Conservation (phyloP, 2,329 filamentous ascomycete genomes). For the Ascochyta lentis region DNA sequence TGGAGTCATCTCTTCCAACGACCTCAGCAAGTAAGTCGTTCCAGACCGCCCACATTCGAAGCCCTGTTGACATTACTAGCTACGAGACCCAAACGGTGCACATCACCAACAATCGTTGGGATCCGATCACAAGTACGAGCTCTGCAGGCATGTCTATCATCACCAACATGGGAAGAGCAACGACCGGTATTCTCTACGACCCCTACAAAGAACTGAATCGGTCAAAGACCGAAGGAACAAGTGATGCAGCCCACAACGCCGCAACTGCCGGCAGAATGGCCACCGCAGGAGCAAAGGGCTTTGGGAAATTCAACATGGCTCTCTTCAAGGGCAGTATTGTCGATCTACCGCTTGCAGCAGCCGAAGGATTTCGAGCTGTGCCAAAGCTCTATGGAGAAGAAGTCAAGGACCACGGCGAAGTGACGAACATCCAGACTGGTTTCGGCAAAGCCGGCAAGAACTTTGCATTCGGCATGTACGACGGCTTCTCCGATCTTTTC, state of each 20-base stretch:
- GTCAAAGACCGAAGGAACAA: slow-evolving; percentile 3
- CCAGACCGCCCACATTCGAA: not conserved
- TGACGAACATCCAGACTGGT: slow-evolving; percentile 47
- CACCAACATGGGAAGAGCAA: slow-evolving; percentile 62
- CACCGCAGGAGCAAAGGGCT: slow-evolving; percentile 20
- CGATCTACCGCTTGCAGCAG: slow-evolving; percentile 47
- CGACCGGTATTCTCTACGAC: slow-evolving; percentile 61
- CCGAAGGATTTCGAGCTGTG: slow-evolving; percentile 46
- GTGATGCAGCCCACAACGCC: slow-evolving; percentile 1
- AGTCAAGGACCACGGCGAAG: slow-evolving; percentile 39
- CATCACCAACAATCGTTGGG: slow-evolving; percentile 54
- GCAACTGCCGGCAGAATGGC: slow-evolving; percentile 21
- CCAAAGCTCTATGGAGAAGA: slow-evolving; percentile 50
- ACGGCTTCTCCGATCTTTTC: slow-evolving; percentile 44
- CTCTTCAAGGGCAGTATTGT: slow-evolving; percentile 37
- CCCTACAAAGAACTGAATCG: slow-evolving; percentile 20
- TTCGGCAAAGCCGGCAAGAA: slow-evolving; percentile 41
- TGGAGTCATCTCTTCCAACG: slow-evolving; percentile 18
- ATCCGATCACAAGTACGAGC: slow-evolving; percentile 70
- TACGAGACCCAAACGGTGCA: slow-evolving; percentile 30
- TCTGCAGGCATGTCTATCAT: slow-evolving; percentile 64
- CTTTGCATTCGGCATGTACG: slow-evolving; percentile 41
- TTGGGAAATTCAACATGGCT: slow-evolving; percentile 28
- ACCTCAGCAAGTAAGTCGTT: slow-evolving; percentile 26
- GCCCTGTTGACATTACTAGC: slow-evolving; percentile 6